Base-by-base conservation (phyloP, 306 rosid genomes). In the Quillaja saponaria region DNA sequence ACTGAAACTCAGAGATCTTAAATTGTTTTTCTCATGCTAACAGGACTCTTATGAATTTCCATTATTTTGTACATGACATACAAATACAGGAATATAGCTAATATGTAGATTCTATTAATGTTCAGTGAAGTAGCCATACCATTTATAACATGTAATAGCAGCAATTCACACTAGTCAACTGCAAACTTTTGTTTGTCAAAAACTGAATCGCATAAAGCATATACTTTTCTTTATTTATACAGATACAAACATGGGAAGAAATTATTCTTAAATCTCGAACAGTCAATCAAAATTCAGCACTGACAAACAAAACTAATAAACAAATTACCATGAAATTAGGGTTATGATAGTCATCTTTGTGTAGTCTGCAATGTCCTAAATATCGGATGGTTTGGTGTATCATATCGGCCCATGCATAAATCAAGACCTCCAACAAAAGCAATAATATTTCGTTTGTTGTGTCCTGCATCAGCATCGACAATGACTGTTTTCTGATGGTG, bases 381-480 rank as follows among this genome's bases (percentile, higher is more conserved):
- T 63, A 91, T 25, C 52, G 81, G 75, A 81, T 91, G 98, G 4
- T 68, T 49, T 3, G 91, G 95, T 17, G 90, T 77, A 65, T 91
- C 98, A 33, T 91, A 88, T 67, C 96, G 83, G 6, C 98, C 98
- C 21, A 49, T 51, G 71, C 96, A 84, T 50, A 91, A 71, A 74
- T 91, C 97, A 76, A 91, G 95, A 42, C 97, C 97, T 71, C 97
- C 97, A 33, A 91, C 84, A 73, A 88, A 91, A 55, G 96, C 91
- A 55, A 53, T 17, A 67, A 91, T 84, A 78, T 91, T 84, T 81
- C 97, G 76, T 76, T 54, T 80, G 55, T 74, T 6, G 8, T 88
- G 75, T 9, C 87, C 96, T 13, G 87, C 92, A 76, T 91, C 96
- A 47, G 87, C 88, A 82, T 88, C 97, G 46, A 91, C 92, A 64